A percentile compares a stretch with the other conserved stretches of the same genome.
Evolutionary conservation across 2,329 filamentous ascomycete species (phyloP).

Genomic region (Chalaropsis thielavioides): DNA sequence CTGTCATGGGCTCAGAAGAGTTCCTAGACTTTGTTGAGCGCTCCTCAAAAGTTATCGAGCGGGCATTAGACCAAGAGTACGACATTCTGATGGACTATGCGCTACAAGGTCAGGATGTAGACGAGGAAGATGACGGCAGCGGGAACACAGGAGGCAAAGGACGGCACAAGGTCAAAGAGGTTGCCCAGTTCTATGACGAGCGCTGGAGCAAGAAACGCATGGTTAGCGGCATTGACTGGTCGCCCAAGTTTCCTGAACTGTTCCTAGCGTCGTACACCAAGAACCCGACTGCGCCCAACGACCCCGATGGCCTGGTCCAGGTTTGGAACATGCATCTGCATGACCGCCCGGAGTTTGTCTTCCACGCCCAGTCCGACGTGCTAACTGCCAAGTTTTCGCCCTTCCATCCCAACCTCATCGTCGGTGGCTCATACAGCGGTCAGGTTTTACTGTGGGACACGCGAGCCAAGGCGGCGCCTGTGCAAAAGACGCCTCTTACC

Average conservation of each 20-base stretch:
- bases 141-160: conserved; percentile 57
- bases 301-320: conserved; percentile 84
- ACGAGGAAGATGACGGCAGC: conserved; percentile 69
- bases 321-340: conserved; percentile 96
- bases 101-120: conserved; percentile 55
- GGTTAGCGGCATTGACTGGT: conserved; percentile 92
- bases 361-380: conserved; percentile 91
- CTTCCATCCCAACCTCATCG: conserved; percentile 89
- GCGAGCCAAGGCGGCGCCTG: conserved; percentile 70
- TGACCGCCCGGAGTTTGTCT: conserved; percentile 87
- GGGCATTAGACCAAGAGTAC: conserved; percentile 88
- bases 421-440: conserved; percentile 90
- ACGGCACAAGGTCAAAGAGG: conserved; percentile 64
- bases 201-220: conserved; percentile 96
- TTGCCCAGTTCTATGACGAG: conserved; percentile 87
- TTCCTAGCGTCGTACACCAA: conserved; percentile 93
- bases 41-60: conserved; percentile 92
- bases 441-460: conserved; percentile 97
- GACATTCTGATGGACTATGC: conserved; percentile 94
- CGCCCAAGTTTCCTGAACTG: conserved; percentile 85
- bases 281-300: conserved; percentile 85
- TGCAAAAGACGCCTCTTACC: conserved; percentile 91
- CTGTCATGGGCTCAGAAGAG: conserved; percentile 80
- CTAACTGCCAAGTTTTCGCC: conserved; percentile 96
- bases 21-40: conserved; percentile 92